Evolutionary conservation across 179 eudicot genomes (phyloP).

Genomic region (Silene vulgaris): DNA sequence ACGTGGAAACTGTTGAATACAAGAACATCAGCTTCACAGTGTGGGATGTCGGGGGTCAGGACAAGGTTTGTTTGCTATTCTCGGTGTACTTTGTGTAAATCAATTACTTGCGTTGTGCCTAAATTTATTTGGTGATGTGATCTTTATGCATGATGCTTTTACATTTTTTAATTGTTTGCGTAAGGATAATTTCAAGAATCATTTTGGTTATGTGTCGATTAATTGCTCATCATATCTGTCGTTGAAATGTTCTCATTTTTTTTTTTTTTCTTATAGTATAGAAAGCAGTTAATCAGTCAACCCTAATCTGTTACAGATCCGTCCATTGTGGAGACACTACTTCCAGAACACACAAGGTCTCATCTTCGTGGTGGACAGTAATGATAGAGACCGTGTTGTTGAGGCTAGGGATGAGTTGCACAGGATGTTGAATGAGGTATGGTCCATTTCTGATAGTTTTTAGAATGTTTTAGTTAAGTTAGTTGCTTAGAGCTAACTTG

Average conservation of each 20-base stretch:
- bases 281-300: slow-evolving; percentile 2
- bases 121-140: not conserved
- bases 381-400: slow-evolving; percentile 16
- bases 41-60: slow-evolving; percentile 90
- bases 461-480: not conserved
- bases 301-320: slow-evolving; percentile 31
- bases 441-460: not conserved
- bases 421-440: slow-evolving; percentile 46
- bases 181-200: not conserved
- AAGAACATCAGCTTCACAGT: slow-evolving; percentile 87
- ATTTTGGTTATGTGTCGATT: not conserved
- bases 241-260: not conserved
- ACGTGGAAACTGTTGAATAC: slow-evolving; percentile 81
- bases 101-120: not conserved
- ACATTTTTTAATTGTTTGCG: not conserved
- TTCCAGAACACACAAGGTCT: slow-evolving; percentile 25
- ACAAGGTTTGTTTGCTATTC: slow-evolving; percentile 43
- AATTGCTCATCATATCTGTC: not conserved
- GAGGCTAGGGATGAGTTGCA: slow-evolving; percentile 35
- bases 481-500: not conserved
- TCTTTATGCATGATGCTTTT: not conserved
- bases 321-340: slow-evolving; percentile 50
- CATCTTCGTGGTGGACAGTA: slow-evolving; percentile 17
- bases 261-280: not conserved
- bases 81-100: not conserved